Base-by-base conservation (phyloP, 352 stramenopile genomes). In the Phytophthora crassamura region DNA sequence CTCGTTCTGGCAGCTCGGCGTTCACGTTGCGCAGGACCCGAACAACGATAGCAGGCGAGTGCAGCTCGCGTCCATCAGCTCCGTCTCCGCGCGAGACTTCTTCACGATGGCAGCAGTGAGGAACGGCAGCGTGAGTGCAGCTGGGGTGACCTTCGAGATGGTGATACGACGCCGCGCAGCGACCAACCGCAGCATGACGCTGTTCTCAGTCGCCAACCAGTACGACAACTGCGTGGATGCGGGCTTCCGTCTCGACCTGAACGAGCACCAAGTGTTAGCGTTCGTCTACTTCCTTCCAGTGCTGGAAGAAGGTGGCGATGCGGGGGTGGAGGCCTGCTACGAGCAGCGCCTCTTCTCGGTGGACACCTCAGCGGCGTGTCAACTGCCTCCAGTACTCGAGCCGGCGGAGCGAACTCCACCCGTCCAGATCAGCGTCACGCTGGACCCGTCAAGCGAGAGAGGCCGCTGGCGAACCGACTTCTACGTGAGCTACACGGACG, bases 61-160 rank as follows among this genome's bases (percentile, higher is more conserved):
- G 3, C 84, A 93, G 30, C 71, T 91, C 48, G 79, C 71, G 15
- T 90, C 84, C 2, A 76, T 64, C 5, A 74, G 80, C 18, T 67
- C 84, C 8, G 67, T 84, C 9, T 72, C 71, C 3, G 80, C 80
- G 1, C 71, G 73, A n/a, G 67, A 87, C 2, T 88, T 91, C 22
- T 91, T 82, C 52, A 66, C 54, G 1, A 60, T 47, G 46, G 74
- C 77, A 20, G 72, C 68, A 36, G 65, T 74, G 28, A 40, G 36
- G 22, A 72, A 65, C 28, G 41, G 52, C 11, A 61, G 39, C 1
- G n/a, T 40, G 7, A 32, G 5, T 16, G 34, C 8, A 4, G 41
- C 52, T 18, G 82, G 87, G 4, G 67, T 91, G 38, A 89, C 78
- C 9, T 91, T 95, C 46, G 87, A 95, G 51, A 74, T 93, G 55